These are phyloP conservation scores for Phlyctochytrium bullatum DNA, from an alignment of 192 early-diverging fungal species.

Conservation along the genomic window DNA sequence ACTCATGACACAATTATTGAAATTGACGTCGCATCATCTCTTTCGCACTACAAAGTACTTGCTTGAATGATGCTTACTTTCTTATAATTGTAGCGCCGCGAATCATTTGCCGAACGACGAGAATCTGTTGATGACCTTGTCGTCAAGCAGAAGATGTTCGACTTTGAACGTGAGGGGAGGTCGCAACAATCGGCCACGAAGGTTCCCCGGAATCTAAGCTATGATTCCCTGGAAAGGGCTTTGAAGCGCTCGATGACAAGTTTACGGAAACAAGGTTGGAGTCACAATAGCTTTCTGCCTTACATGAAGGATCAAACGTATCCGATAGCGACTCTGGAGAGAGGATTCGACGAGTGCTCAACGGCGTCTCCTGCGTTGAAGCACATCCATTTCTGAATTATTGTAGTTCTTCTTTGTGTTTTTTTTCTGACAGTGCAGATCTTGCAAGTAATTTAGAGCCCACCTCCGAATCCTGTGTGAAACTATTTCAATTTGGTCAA, in stretches of 20 bases:
- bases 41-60: conserved; percentile 39
- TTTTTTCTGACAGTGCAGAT: conserved; percentile 1
- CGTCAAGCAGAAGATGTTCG: conserved; percentile 13
- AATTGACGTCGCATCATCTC: conserved; percentile 59
- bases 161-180: conserved; percentile 10
- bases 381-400: conserved; percentile 51
- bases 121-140: conserved; percentile 37
- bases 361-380: conserved; percentile 39
- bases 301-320: conserved; percentile 1
- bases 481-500: conserved; percentile 81
- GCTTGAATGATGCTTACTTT: not conserved
- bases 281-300: conserved; percentile 11
- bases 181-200: conserved; percentile 3
- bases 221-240: conserved; percentile 61
- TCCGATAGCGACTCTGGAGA: conserved; percentile 24
- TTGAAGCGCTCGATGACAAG: conserved; percentile 47
- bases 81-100: conserved; percentile 9
- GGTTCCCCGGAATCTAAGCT: conserved; percentile 48
- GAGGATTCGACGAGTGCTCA: conserved; percentile 26
- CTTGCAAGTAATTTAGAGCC: conserved; percentile 43
- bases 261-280: conserved; percentile 16
- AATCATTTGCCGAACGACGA: conserved; percentile 20
- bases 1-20: conserved; percentile 66
- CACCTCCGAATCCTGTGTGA: conserved; percentile 41
- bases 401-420: conserved; percentile 40